phyloP scores from a whole-genome alignment of 1,284 basidiomycete species.

The Pyrrhoderma lamaoense region DNA sequence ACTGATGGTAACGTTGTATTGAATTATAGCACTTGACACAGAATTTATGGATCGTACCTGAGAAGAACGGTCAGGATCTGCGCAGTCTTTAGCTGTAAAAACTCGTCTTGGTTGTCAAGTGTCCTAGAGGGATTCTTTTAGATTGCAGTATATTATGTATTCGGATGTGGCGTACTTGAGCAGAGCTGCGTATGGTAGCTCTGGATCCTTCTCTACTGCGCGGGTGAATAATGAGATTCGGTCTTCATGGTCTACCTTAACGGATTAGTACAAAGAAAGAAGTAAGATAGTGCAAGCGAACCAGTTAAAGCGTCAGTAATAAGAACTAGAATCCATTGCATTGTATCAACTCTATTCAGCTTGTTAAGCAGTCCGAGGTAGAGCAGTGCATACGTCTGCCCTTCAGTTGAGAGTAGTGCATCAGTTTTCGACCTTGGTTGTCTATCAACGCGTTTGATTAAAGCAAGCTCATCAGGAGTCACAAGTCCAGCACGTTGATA shows the following conservation, averaged over 20 bases:
- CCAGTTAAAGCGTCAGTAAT: slow-evolving; percentile 87
- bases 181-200: slow-evolving; percentile 80
- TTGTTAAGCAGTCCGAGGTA: slow-evolving; percentile 92
- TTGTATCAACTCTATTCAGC: slow-evolving; percentile 86
- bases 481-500: slow-evolving; percentile 94
- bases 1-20: slow-evolving; percentile 28
- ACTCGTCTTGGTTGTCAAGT: slow-evolving; percentile 86
- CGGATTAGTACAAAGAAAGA: neutral
- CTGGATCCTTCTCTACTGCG: slow-evolving; percentile 55
- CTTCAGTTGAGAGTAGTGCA: slow-evolving; percentile 71
- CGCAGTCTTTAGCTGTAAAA: slow-evolving; percentile 83
- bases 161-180: slow-evolving; percentile 50
- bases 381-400: slow-evolving; percentile 76
- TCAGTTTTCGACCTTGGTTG: slow-evolving; percentile 71
- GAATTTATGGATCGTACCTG: slow-evolving; percentile 35
- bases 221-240: slow-evolving; percentile 67
- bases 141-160: slow-evolving; percentile 1
- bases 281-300: slow-evolving; percentile 28
- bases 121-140: slow-evolving; percentile 38
- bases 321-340: slow-evolving; percentile 88
- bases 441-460: slow-evolving; percentile 86
- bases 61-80: slow-evolving; percentile 87
- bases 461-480: slow-evolving; percentile 81
- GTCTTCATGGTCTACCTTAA: slow-evolving; percentile 61
- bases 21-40: neutral